These are phyloP conservation scores for Acorus calamus DNA, from an alignment of 106 monocot genomes.

Conservation along the genomic window DNA sequence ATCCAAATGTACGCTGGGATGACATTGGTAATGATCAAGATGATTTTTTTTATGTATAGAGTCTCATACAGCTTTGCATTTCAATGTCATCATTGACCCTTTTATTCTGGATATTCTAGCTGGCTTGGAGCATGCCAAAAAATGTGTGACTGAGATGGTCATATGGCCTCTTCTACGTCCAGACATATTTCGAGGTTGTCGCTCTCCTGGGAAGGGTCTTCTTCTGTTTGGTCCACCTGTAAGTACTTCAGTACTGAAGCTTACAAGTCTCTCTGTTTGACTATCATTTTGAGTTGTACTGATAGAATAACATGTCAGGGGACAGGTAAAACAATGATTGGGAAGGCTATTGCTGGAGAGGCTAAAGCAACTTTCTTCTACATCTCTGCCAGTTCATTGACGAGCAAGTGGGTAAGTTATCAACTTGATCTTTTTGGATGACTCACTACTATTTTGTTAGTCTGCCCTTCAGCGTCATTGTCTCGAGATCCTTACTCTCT, in stretches of 20 bases:
- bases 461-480: not conserved
- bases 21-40: slow-evolving; percentile 61
- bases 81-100: not conserved
- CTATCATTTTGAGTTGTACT: slow-evolving; percentile 3
- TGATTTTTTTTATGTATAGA: not conserved
- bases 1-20: slow-evolving; percentile 95
- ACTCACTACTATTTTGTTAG: not conserved
- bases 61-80: not conserved
- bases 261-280: not conserved
- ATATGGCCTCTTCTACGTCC: slow-evolving; percentile 98
- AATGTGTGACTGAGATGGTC: slow-evolving; percentile 98
- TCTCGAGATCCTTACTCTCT: no score
- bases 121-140: slow-evolving; percentile 99
- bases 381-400: slow-evolving; percentile 95
- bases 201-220: slow-evolving; percentile 87
- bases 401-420: slow-evolving; percentile 86
- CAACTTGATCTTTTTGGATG: not conserved
- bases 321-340: slow-evolving; percentile 99
- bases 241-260: slow-evolving; percentile 18
- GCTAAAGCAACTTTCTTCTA: slow-evolving; percentile 98
- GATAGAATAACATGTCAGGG: slow-evolving; percentile 31
- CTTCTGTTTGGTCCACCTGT: slow-evolving; percentile 96
- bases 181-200: slow-evolving; percentile 92
- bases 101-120: slow-evolving; percentile 22
- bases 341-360: slow-evolving; percentile 99